Evolutionary conservation across 768 basidiomycete genomes (phyloP), one percentile per base, ranked within the genome.

Genomic region (Lactarius pseudohatsudake): DNA sequence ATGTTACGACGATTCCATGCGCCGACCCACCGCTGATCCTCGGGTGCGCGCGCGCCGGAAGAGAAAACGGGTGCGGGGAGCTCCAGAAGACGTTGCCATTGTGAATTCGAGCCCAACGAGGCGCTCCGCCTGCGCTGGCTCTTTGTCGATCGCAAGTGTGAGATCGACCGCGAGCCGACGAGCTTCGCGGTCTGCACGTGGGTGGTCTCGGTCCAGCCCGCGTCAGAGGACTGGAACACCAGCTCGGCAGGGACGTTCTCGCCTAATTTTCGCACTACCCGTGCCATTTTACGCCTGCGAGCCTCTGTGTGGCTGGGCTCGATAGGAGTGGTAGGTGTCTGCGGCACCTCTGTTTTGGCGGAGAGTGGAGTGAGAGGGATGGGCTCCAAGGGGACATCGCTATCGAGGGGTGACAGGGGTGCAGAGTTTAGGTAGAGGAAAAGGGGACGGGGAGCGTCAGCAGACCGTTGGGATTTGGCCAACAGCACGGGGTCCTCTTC

Each of bases 341-440:
- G 55, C 3, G 61, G 64, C 3, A 40, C 13, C 5, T 60, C 61
- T 38, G 32, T 5, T 3, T 43, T 34, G n/a, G 59, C 4, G 53
- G 64, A 41, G 5, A 47, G 38, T 6, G 67, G 57, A n/a, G 66
- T 47, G 45, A 53, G 45, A 38, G 61, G 86, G 62, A 86, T 85
- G 50, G 56, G 11, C n/a, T 59, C 68, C n/a, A 68, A 2, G 72
- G 69, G 64, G n/a, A 38, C 36, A 13, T 47, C 9, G n/a, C 10
- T 50, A 26, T 77, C 75, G 34, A 61, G 61, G 9, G 73, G 65
- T 9, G 72, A 66, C 60, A 75, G 69, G 28, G 74, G 72, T 45
- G 74, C 70, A 30, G 75, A 54, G 66, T 76, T 74, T 36, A 77
- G 64, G 59, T 74, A 72, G 36, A 77, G 76, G 57, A 78, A 70